These are phyloP conservation scores for Botryotinia narcissicola DNA, from an alignment of 2,329 filamentous ascomycete species.

Conservation along the genomic window DNA sequence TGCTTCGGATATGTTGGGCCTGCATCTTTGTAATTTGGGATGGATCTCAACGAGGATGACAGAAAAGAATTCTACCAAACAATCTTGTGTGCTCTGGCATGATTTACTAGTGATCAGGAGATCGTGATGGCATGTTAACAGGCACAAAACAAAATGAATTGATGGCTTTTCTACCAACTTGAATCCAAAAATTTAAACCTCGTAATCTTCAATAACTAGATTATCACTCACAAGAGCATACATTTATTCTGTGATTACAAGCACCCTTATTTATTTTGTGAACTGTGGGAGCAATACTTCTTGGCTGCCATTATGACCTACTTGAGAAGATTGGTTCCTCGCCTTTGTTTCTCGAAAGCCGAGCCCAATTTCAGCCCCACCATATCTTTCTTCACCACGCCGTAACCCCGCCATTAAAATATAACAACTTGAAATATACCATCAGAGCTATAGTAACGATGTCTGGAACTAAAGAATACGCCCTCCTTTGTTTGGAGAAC, in stretches of 20 bases:
- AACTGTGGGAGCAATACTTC: background rate
- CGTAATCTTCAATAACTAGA: background rate
- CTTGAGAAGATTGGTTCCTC: background rate
- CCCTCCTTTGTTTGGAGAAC: slow-evolving; percentile 94
- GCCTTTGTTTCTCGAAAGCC: slow-evolving; percentile 17
- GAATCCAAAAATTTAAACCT: background rate
- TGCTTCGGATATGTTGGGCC: slow-evolving; percentile 39
- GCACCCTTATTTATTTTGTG: background rate
- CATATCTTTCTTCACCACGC: slow-evolving; percentile 21
- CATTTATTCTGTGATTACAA: background rate
- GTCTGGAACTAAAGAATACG: slow-evolving; percentile 74
- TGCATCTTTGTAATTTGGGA: slow-evolving; percentile 39
- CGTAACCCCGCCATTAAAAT: slow-evolving; percentile 20
- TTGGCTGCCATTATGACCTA: background rate
- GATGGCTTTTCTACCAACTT: slow-evolving; percentile 18
- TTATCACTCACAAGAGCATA: background rate
- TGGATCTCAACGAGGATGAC: slow-evolving; percentile 39
- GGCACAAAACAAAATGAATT: slow-evolving; percentile 19
- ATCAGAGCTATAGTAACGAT: slow-evolving; percentile 47
- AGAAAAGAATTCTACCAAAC: slow-evolving; percentile 32
- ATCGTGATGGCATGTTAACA: slow-evolving; percentile 20
- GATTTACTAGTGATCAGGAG: slow-evolving; percentile 22
- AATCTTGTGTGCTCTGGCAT: slow-evolving; percentile 20
- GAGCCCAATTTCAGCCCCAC: slow-evolving; percentile 28
- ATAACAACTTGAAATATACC: slow-evolving; percentile 21